Percentiles rank a stretch among this genome's conserved stretches.
Conservation (phyloP, 176 grass and related monocot genomes). For the Bolboschoenus planiculmis region DNA sequence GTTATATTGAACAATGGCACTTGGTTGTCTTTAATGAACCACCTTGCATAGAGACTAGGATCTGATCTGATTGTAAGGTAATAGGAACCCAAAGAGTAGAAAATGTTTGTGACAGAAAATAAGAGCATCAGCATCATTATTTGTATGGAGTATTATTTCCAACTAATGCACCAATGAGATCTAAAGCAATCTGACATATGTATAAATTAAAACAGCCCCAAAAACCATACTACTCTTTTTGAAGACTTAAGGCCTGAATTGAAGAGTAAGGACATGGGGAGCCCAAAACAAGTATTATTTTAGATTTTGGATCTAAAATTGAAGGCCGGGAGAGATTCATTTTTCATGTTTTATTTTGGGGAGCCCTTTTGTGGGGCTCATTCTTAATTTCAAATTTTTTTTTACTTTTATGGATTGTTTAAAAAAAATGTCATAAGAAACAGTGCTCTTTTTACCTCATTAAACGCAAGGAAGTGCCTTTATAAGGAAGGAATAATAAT, state of each 20-base stretch:
- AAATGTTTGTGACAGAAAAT: neutral
- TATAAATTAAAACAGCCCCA: neutral
- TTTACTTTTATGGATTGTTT: neutral
- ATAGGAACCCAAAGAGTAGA: too few relatives aligned
- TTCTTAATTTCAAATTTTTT: too few relatives aligned
- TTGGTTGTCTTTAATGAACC: neutral
- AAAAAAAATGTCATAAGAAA: neutral
- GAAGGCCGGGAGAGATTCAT: neutral
- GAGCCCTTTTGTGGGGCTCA: too few relatives aligned
- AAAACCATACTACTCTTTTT: neutral
- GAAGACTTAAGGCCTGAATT: neutral
- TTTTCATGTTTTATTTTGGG: too few relatives aligned
- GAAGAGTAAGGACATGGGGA: neutral
- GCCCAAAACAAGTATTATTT: neutral
- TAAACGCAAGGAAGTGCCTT: neutral
- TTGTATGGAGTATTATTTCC: too few relatives aligned
- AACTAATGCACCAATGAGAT: neutral
- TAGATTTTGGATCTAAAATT: neutral
- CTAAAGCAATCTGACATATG: too few relatives aligned
- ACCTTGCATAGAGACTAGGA: neutral
- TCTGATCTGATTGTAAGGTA: neutral
- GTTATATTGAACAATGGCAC: neutral
- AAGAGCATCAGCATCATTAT: neutral
- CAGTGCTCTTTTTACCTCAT: neutral
- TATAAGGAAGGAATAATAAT: neutral